A percentile compares a stretch with the other conserved stretches of the same genome.
phyloP scores from a whole-genome alignment of 108 stramenopile species.

The Nitzschia sp. region DNA sequence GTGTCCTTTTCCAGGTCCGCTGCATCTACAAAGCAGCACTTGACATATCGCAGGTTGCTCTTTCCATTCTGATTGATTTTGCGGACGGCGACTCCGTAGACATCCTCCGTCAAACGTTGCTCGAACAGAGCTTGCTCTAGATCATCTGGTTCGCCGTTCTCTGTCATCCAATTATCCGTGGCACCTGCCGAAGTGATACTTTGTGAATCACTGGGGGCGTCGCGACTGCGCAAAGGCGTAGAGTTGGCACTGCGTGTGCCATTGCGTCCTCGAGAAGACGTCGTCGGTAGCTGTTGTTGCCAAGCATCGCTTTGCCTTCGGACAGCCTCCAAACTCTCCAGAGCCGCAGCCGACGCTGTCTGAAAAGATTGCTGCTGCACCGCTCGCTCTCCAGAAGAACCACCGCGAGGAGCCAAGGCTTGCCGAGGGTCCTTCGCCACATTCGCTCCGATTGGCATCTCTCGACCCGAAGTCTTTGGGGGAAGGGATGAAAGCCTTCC shows the following conservation, averaged over 20 bases:
- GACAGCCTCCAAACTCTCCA: constrained; percentile 15
- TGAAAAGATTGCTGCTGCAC: not conserved
- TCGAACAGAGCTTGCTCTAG: constrained; percentile 88
- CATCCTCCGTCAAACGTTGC: constrained; percentile 73
- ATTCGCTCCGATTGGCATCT: not conserved
- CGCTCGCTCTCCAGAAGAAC: too few relatives aligned
- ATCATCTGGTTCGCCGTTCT: constrained; percentile 31
- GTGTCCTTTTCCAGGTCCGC: constrained; percentile 28
- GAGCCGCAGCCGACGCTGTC: constrained; percentile 6
- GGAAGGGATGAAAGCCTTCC: not conserved
- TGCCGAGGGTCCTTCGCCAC: constrained; percentile 6
- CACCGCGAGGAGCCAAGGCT: not conserved
- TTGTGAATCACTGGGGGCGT: constrained; percentile 3
- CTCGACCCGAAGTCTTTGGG: not conserved
- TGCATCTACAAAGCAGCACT: constrained; percentile 59
- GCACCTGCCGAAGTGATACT: constrained; percentile 10
- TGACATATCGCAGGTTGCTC: constrained; percentile 76
- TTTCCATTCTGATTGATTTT: constrained; percentile 89
- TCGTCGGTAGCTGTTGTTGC: not conserved
- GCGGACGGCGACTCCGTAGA: constrained; percentile 77
- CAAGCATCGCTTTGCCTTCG: constrained; percentile 8
- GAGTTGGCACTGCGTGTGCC: not conserved
- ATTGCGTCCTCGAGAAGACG: not conserved
- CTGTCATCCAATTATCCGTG: not conserved
- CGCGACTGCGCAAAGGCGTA: not conserved